phyloP scores from a whole-genome alignment of 2,329 filamentous ascomycete genomes.

The Curvularia verruculosa region DNA sequence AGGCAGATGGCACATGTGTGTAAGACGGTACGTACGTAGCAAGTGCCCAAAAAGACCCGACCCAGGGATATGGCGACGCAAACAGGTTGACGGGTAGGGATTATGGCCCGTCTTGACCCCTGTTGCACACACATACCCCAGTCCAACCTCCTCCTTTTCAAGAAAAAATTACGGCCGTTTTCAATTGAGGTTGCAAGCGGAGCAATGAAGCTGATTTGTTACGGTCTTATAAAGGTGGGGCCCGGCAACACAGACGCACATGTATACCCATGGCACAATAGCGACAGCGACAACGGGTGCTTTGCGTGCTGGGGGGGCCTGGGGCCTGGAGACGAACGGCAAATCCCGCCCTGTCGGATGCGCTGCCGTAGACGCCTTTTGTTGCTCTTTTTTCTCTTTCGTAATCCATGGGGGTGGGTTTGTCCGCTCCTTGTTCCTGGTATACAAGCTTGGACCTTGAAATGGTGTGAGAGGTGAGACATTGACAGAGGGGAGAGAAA shows the following conservation, averaged over 20 bases:
- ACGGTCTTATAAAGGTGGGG: background rate
- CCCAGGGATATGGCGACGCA: background rate
- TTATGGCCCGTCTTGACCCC: background rate
- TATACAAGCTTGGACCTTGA: background rate
- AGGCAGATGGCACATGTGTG: background rate
- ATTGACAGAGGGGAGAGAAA: background rate
- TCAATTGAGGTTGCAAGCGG: background rate
- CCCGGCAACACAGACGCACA: background rate
- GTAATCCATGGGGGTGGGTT: background rate
- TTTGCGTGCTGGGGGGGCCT: background rate
- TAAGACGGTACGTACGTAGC: background rate
- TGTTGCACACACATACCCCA: background rate
- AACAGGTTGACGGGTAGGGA: background rate
- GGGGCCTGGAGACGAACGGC: constrained; percentile 4
- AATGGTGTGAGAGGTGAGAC: background rate
- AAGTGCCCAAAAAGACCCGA: background rate
- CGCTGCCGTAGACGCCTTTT: background rate
- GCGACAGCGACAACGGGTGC: background rate
- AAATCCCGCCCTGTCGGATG: constrained; percentile 5
- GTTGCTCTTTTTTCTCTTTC: background rate
- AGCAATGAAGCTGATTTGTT: background rate
- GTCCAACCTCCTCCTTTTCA: background rate
- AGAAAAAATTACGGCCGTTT: background rate
- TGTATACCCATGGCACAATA: background rate
- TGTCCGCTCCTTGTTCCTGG: background rate